Evolutionary conservation across 352 stramenopile species (phyloP).

Genomic region (Phytophthora litchii): DNA sequence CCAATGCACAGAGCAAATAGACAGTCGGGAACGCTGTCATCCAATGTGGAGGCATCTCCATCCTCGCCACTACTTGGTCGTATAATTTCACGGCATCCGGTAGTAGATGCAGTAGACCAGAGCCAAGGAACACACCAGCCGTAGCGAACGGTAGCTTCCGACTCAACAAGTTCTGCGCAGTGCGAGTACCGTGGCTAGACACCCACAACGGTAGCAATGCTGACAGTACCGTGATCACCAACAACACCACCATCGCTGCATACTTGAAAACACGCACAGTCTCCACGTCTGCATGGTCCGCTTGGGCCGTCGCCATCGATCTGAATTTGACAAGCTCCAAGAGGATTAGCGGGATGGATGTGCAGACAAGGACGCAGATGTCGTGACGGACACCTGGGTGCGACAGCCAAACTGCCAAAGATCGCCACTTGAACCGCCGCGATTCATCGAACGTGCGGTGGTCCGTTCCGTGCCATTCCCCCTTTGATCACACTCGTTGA

Average conservation of each 20-base stretch:
- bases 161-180: constrained; percentile 45
- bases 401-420: constrained; percentile 17
- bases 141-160: constrained; percentile 70
- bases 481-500: not conserved
- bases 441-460: constrained; percentile 4
- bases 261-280: constrained; percentile 58
- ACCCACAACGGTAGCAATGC: constrained; percentile 62
- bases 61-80: constrained; percentile 43
- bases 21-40: constrained; percentile 56
- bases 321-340: constrained; percentile 6
- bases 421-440: constrained; percentile 16
- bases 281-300: constrained; percentile 17
- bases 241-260: constrained; percentile 46
- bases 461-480: constrained; percentile 2
- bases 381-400: constrained; percentile 3
- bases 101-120: constrained; percentile 63
- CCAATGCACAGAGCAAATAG: constrained; percentile 59
- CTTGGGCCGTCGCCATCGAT: constrained; percentile 21
- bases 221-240: constrained; percentile 64
- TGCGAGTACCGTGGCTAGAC: constrained; percentile 46
- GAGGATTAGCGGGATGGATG: constrained; percentile 22
- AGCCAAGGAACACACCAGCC: constrained; percentile 67
- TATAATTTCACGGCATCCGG: constrained; percentile 65
- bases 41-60: constrained; percentile 38
- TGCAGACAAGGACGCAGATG: not conserved